Conservation (phyloP, 2,329 filamentous ascomycete species). For the Simplicillium aogashimaense region DNA sequence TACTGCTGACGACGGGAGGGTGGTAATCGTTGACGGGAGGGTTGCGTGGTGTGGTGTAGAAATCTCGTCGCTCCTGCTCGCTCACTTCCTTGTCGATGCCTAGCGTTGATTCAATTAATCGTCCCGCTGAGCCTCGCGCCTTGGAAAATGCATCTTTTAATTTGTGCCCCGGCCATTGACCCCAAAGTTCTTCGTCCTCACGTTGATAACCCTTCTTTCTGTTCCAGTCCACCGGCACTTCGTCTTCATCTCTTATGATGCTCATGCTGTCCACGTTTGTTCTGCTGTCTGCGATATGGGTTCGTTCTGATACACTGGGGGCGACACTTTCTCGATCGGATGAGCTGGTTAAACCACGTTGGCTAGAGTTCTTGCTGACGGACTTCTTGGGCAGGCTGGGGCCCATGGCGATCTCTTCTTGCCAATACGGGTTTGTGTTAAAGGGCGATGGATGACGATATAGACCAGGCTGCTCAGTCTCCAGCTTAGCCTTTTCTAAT, state of each 20-base stretch:
- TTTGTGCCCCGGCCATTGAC: constrained; percentile 48
- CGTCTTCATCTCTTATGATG: constrained; percentile 32
- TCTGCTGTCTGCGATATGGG: constrained; percentile 25
- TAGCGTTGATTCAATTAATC: constrained; percentile 41
- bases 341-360: constrained; percentile 47
- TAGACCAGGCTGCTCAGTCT: constrained; percentile 59
- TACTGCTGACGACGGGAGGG: constrained; percentile 73
- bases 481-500: constrained; percentile 52
- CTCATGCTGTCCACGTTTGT: constrained; percentile 29
- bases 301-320: constrained; percentile 26
- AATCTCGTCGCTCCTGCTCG: constrained; percentile 45
- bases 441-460: constrained; percentile 78
- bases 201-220: constrained; percentile 64
- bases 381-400: constrained; percentile 61
- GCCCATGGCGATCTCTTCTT: constrained; percentile 75
- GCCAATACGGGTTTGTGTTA: constrained; percentile 82
- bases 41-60: constrained; percentile 50
- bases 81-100: constrained; percentile 42
- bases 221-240: constrained; percentile 53
- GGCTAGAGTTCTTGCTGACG: constrained; percentile 45
- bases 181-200: constrained; percentile 83
- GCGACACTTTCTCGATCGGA: constrained; percentile 44
- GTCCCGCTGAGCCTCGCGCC: constrained; percentile 44
- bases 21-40: constrained; percentile 81
- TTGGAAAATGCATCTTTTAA: constrained; percentile 49